Percentiles rank a stretch among this genome's conserved stretches.
phyloP scores from a whole-genome alignment of 2,329 filamentous ascomycete genomes.

The Fusarium brevicatenulatum region DNA sequence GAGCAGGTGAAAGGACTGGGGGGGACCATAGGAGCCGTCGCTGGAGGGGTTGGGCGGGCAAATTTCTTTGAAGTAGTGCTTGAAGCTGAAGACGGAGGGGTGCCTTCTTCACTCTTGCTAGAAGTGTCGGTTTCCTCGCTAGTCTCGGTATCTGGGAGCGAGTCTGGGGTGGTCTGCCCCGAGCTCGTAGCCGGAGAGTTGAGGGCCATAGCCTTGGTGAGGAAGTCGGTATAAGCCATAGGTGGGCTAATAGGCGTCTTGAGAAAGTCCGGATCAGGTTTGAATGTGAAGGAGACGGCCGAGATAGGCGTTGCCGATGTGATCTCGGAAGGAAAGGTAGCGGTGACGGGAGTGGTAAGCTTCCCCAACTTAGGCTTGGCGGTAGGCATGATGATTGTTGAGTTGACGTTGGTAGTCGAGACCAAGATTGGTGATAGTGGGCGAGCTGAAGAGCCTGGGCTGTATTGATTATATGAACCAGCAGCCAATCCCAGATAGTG shows the following conservation, averaged over 20 bases:
- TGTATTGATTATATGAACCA: conserved; percentile 36
- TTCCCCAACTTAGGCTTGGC: conserved; percentile 69
- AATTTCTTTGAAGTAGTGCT: conserved; percentile 46
- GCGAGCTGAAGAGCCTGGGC: conserved; percentile 26
- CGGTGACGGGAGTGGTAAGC: conserved; percentile 70
- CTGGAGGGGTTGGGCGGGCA: conserved; percentile 43
- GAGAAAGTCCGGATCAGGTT: conserved; percentile 64
- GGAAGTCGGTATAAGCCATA: conserved; percentile 89
- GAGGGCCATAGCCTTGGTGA: conserved; percentile 79
- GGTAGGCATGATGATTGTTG: conserved; percentile 58
- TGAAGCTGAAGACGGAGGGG: conserved; percentile 59
- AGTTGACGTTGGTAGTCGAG: conserved; percentile 14
- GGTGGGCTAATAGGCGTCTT: conserved; percentile 95
- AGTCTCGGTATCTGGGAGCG: conserved; percentile 65
- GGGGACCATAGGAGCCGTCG: conserved; percentile 54
- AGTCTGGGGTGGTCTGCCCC: conserved; percentile 60
- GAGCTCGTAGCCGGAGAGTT: conserved; percentile 72
- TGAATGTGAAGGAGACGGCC: conserved; percentile 53
- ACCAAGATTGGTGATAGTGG: conserved; percentile 23
- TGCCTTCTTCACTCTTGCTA: conserved; percentile 65
- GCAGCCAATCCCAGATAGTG: conserved; percentile 36
- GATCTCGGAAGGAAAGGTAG: conserved; percentile 69
- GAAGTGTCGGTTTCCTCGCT: conserved; percentile 66
- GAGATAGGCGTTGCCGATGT: conserved; percentile 75
- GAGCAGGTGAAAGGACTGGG: conserved; percentile 63